Base-by-base conservation (phyloP, 192 early-diverging fungal genomes). In the Podila horticola region DNA sequence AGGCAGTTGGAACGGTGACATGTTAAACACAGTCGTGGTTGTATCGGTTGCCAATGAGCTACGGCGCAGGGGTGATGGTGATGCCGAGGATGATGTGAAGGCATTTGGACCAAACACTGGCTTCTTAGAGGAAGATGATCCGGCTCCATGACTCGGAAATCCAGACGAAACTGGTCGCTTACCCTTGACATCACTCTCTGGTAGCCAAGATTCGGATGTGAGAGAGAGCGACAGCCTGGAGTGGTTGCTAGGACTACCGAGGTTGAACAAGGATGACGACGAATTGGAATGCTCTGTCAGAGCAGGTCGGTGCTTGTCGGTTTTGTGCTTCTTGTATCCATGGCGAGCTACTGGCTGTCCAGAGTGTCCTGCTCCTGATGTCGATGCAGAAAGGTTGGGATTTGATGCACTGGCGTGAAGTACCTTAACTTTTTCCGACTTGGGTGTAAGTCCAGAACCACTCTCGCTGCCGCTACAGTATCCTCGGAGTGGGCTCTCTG, bases 271-370 rank as follows among this genome's bases (percentile, higher is more conserved):
- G 6, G 41, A 33, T 11, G 48, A 11, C 11, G 26, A 60, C n/a
- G 20, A 26, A 26, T 24, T 55, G 20, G 52, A 55, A 17, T 55
- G 52, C 24, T 55, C 52, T 20, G 52, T 55, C 52, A 55, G 9
- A 1, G 52, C 52, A 10, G 52, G 52, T 17, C 45, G 48, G 33
- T 63, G 59, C 57, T 41, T 30, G 4, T 71, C 69, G 7, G 70
- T 79, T 31, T 68, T 60, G 10, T 58, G 75, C 51, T 79, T 79
- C 51, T 79, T 79, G 33, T 67, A 24, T 48, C 34, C 75, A 45
- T 30, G 45, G 9, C 62, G 34, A 7, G 22, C n/a, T 10, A 15
- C 29, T 26, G 8, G 22, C 34, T 22, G 34, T 20, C 19, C 28
- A 59, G 24, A 52, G 26, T 12, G 6, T 33, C 24, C 49, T 1